Conservation (phyloP, 2,329 filamentous ascomycete species). For the Calonectria pteridis region DNA sequence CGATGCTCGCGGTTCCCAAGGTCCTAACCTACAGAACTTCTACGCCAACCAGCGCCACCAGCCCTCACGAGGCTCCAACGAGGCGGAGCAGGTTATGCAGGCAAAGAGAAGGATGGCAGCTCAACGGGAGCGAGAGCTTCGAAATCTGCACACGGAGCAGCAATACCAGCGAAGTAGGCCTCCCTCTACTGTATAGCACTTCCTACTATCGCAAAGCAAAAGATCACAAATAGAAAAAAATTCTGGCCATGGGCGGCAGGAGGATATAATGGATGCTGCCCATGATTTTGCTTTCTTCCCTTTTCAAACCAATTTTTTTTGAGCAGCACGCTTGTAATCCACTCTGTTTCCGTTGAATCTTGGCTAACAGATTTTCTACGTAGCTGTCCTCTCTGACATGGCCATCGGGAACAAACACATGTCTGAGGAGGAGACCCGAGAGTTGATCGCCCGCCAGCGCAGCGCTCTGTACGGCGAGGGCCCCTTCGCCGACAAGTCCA, state of each 20-base stretch:
- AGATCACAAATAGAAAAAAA: conserved; percentile 55
- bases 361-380: conserved; percentile 55
- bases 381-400: conserved; percentile 66
- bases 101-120: conserved; percentile 99
- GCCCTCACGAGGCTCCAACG: conserved; percentile 83
- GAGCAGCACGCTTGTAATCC: conserved; percentile 43
- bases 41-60: conserved; percentile 95
- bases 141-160: conserved; percentile 99
- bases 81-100: conserved; percentile 99
- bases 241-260: conserved; percentile 44
- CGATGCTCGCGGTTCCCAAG: conserved; percentile 76
- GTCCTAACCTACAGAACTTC: conserved; percentile 88
- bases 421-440: conserved; percentile 96
- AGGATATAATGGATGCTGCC: conserved; percentile 39
- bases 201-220: conserved; percentile 52
- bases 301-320: conserved; percentile 36
- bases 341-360: conserved; percentile 47
- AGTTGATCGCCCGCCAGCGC: conserved; percentile 95
- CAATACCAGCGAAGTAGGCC: conserved; percentile 99
- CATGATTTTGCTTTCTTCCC: conserved; percentile 41
- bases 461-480: conserved; percentile 90
- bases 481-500: conserved; percentile 74
- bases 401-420: conserved; percentile 74
- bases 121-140: conserved; percentile 97
- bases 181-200: conserved; percentile 79